phyloP scores from a whole-genome alignment of 495 filamentous ascomycete species.

The Penicillium cosmopolitanum region DNA sequence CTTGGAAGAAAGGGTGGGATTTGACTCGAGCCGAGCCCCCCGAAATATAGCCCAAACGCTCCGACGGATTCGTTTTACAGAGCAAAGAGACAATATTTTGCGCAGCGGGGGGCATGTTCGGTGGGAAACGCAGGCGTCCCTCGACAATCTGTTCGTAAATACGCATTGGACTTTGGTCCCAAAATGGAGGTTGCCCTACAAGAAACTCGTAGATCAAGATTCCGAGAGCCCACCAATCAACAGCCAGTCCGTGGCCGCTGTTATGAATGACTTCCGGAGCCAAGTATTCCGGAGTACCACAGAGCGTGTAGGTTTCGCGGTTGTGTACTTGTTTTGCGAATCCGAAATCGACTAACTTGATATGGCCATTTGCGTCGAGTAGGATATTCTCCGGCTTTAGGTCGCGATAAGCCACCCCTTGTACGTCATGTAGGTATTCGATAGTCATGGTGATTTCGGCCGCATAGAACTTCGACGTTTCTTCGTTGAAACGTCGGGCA shows the following conservation, averaged over 20 bases:
- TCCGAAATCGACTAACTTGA: slow-evolving; percentile 98
- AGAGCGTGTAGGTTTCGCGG: slow-evolving; percentile 90
- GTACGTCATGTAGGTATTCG: slow-evolving; percentile 83
- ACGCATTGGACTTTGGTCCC: slow-evolving; percentile 93
- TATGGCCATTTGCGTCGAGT: slow-evolving; percentile 87
- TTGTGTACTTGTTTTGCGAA: slow-evolving; percentile 76
- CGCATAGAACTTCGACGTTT: slow-evolving; percentile 87
- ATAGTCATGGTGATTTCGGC: slow-evolving; percentile 94
- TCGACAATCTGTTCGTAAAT: slow-evolving; percentile 78
- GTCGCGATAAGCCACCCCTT: slow-evolving; percentile 91
- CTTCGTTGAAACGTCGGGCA: slow-evolving; percentile 82
- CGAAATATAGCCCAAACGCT: slow-evolving; percentile 85
- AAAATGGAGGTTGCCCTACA: slow-evolving; percentile 95
- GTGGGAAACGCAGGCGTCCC: slow-evolving; percentile 43
- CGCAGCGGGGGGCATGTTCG: slow-evolving; percentile 69
- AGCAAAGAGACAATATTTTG: slow-evolving; percentile 82
- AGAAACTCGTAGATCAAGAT: slow-evolving; percentile 96
- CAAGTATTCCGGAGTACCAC: slow-evolving; percentile 95
- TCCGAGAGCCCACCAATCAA: slow-evolving; percentile 99
- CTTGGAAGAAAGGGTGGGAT: slow-evolving; percentile 81
- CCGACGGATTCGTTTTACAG: slow-evolving; percentile 86
- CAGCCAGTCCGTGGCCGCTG: slow-evolving; percentile 90
- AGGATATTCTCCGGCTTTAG: slow-evolving; percentile 97
- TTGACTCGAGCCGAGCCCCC: slow-evolving; percentile 84
- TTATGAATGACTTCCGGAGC: slow-evolving; percentile 96